Base-by-base conservation (phyloP, 2,329 filamentous ascomycete species). In the Basipetospora chlamydospora region DNA sequence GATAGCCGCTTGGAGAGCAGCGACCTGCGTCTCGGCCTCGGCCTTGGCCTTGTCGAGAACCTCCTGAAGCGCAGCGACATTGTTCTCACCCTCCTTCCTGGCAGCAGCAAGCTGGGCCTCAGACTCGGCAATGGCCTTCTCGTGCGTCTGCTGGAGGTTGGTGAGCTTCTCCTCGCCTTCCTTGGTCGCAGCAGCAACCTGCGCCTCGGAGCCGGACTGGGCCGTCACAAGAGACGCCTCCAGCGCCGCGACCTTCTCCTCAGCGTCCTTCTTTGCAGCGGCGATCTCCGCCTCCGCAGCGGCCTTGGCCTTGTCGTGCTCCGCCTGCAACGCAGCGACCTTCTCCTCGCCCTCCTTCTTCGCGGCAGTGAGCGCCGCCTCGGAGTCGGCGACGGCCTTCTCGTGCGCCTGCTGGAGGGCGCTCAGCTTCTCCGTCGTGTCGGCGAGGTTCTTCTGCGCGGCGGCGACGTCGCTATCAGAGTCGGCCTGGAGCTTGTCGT, bases 331-430 rank as follows among this genome's bases (percentile, higher is more conserved):
- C 15, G 26, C 36, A 17, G 46, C 42, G 6, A 61, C 52, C 43
- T 60, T 55, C 23, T 52, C 47, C 23, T 46, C 45, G 21, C 52
- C 46, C 11, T 49, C 39, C 40, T 50, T 43, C 45, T 51, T 50
- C 40, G n/a, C 9, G 4, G 10, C 10, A 7, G 29, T 20, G 9
- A n/a, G n/a, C 29, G 18, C 29, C 10, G 32, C 42, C 11, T 41
- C 38, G 6, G 41, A 26, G 7, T 46, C 32, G 12, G 20, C 20
- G 13, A 12, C 8, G 9, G 32, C 20, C 32, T 34, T 34, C 10
- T 34, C 23, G 32, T 15, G 25, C 11, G 35, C 35, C 39, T 41
- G 16, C 26, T 45, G 40, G 13, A 45, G 39, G 7, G 41, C 18
- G 17, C 28, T 35, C 15, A 42, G 38, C 47, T 55, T 53, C 28